phyloP scores from a whole-genome alignment of 2,329 filamentous ascomycete genomes.

The Exserohilum rostratum region DNA sequence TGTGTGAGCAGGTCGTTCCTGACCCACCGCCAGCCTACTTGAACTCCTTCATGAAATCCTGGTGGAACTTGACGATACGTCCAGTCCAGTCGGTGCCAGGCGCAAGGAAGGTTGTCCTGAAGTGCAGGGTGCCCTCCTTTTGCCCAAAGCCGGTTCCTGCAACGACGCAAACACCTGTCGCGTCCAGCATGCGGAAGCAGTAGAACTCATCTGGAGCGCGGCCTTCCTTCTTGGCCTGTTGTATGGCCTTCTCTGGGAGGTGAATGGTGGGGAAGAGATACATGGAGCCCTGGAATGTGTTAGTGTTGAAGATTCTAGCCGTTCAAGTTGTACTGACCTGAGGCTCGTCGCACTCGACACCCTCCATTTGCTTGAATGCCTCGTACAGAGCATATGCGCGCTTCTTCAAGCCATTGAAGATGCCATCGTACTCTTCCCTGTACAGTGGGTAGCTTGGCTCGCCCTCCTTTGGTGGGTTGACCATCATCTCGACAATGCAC shows the following conservation, averaged over 20 bases:
- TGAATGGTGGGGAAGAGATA: slow-evolving; percentile 97
- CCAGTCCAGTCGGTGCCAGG: slow-evolving; percentile 95
- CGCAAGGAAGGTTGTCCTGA: slow-evolving; percentile 95
- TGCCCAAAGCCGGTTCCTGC: slow-evolving; percentile 94
- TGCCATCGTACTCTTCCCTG: slow-evolving; percentile 80
- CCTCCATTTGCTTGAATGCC: slow-evolving; percentile 94
- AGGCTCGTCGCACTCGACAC: slow-evolving; percentile 85
- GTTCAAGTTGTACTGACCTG: slow-evolving; percentile 56
- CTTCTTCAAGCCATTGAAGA: slow-evolving; percentile 77
- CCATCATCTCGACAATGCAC: slow-evolving; percentile 96
- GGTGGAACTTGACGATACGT: slow-evolving; percentile 86
- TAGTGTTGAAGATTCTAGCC: neutral
- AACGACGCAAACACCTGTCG: slow-evolving; percentile 93
- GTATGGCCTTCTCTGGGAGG: slow-evolving; percentile 75
- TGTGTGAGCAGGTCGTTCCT: neutral
- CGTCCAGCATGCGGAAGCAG: slow-evolving; percentile 86
- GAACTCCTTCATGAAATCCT: slow-evolving; percentile 87
- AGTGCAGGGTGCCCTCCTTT: slow-evolving; percentile 87
- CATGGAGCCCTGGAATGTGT: slow-evolving; percentile 72
- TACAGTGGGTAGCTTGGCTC: slow-evolving; percentile 86
- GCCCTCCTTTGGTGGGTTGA: slow-evolving; percentile 86
- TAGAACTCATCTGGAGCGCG: slow-evolving; percentile 91
- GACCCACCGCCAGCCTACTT: slow-evolving; percentile 31
- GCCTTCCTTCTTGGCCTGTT: slow-evolving; percentile 74
- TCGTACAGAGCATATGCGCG: slow-evolving; percentile 86